Conservation (phyloP, 257 asterid species). For the Echium plantagineum region DNA sequence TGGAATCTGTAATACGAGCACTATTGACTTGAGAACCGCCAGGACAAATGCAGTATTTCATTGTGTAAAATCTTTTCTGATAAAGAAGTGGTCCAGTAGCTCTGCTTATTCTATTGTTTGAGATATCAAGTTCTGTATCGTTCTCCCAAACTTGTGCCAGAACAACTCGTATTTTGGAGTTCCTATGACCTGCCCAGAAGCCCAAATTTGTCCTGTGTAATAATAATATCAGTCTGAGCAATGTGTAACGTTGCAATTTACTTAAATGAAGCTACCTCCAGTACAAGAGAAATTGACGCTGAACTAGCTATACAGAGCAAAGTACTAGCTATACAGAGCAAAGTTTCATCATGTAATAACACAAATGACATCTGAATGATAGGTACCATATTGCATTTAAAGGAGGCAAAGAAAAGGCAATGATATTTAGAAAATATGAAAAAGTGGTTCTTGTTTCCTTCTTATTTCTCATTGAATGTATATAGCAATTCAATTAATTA, state of each 20-base stretch:
- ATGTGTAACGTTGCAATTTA: slow-evolving; percentile 5
- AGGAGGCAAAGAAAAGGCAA: neutral
- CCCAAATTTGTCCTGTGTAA: slow-evolving; percentile 83
- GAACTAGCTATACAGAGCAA: neutral
- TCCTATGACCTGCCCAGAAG: slow-evolving; percentile 98
- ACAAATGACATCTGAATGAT: neutral
- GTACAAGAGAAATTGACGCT: neutral
- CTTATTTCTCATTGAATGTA: neutral
- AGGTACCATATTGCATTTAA: too few relatives aligned
- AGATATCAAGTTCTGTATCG: slow-evolving; percentile 88
- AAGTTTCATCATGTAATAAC: neutral
- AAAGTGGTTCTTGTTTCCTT: neutral
- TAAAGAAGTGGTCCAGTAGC: slow-evolving; percentile 81
- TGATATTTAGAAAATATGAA: neutral
- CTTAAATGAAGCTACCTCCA: neutral
- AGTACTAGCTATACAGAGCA: neutral
- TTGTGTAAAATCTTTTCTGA: slow-evolving; percentile 82
- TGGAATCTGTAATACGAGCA: slow-evolving; percentile 95
- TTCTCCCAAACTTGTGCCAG: slow-evolving; percentile 93
- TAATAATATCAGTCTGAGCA: slow-evolving; percentile 1
- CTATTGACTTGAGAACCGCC: slow-evolving; percentile 99
- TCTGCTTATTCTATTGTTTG: slow-evolving; percentile 76
- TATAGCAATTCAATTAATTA: neutral
- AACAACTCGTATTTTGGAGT: slow-evolving; percentile 87
- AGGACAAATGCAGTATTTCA: slow-evolving; percentile 95